Conservation (phyloP, 1,284 basidiomycete species). For the Spongispora temasekensis region DNA sequence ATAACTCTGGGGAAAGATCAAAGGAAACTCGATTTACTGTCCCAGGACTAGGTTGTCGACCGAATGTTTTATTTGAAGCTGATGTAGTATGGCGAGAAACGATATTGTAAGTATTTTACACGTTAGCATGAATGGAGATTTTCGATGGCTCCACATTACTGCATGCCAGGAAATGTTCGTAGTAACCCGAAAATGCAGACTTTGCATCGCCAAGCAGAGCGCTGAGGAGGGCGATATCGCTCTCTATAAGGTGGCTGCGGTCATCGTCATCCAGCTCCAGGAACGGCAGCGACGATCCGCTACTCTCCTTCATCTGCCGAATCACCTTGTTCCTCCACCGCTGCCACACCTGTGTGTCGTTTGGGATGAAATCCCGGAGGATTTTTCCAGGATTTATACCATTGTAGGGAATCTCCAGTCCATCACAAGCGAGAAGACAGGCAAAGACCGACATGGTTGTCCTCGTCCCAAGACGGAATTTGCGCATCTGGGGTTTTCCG, state of each 20-base stretch:
- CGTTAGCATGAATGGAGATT: too few species aligned
- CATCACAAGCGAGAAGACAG: constrained; percentile 27
- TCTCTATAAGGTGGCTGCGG: constrained; percentile 4
- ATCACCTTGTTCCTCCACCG: constrained; percentile 29
- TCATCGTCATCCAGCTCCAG: constrained; percentile 18
- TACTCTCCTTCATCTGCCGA: constrained; percentile 20
- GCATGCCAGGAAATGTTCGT: constrained; percentile 13
- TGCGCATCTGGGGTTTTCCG: constrained; percentile 18
- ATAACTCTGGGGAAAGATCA: too few species aligned
- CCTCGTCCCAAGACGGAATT: constrained; percentile 29
- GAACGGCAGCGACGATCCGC: not conserved
- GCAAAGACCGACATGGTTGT: constrained; percentile 31
- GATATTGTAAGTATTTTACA: too few species aligned
- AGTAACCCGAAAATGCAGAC: constrained; percentile 27
- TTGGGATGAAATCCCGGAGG: constrained; percentile 27
- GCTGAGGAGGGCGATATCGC: constrained; percentile 18
- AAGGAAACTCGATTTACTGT: too few species aligned
- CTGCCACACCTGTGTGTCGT: constrained; percentile 32
- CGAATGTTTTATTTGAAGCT: too few species aligned
- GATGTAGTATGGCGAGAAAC: too few species aligned
- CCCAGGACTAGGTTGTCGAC: too few species aligned
- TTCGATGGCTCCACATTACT: too few species aligned
- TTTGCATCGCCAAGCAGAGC: constrained; percentile 22
- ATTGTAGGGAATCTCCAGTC: constrained; percentile 15
- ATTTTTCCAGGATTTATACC: constrained; percentile 18